A percentile compares a stretch with the other conserved stretches of the same genome.
Conservation (phyloP, 495 filamentous ascomycete genomes). For the Penicillium angulare region DNA sequence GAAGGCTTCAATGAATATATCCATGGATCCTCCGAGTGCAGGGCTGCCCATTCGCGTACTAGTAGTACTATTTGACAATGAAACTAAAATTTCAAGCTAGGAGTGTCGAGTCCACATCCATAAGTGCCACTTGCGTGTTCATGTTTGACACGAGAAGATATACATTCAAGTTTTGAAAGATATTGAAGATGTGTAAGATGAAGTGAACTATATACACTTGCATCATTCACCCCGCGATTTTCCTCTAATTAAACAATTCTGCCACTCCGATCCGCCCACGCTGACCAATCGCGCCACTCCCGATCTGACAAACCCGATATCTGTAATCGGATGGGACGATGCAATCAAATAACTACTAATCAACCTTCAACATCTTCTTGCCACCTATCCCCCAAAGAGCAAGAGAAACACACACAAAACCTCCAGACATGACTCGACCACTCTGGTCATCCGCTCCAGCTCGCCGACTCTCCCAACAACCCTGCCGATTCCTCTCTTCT, state of each 20-base stretch:
- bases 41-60: too few species aligned
- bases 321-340: constrained; percentile 20
- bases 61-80: too few species aligned
- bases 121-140: too few species aligned
- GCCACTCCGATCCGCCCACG: constrained; percentile 22
- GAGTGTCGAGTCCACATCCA: too few species aligned
- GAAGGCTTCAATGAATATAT: too few species aligned
- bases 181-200: too few species aligned
- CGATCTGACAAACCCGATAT: constrained; percentile 32
- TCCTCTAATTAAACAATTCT: constrained; percentile 22
- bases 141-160: too few species aligned
- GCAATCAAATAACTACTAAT: constrained; percentile 10
- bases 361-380: constrained; percentile 6
- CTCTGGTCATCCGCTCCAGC: constrained; percentile 20
- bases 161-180: too few species aligned
- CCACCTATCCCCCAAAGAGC: neutral
- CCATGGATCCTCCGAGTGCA: too few species aligned
- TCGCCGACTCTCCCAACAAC: constrained; percentile 24
- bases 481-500: constrained; percentile 26
- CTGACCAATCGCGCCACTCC: constrained; percentile 34
- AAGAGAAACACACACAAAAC: neutral
- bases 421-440: constrained; percentile 29
- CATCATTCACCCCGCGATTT: constrained; percentile 10
- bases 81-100: too few species aligned
- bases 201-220: neutral